These are phyloP conservation scores for Bisporella sp. DNA, from an alignment of 2,329 filamentous ascomycete species.

Conservation along the genomic window DNA sequence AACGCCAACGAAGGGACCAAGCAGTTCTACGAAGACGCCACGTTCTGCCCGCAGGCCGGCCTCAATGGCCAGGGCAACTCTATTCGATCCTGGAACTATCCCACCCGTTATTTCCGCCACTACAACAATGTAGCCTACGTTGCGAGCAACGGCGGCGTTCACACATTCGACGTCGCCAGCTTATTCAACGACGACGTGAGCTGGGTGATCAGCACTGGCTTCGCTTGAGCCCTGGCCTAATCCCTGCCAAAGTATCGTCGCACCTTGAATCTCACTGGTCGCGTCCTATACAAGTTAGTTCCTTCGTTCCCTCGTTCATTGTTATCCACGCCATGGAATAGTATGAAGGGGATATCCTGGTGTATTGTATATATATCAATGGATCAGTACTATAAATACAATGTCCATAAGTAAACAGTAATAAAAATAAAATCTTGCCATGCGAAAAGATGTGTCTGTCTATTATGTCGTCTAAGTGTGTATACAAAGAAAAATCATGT, in stretches of 20 bases:
- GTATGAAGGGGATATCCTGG: no score
- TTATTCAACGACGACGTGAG: constrained; percentile 49
- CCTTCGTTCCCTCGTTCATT: no score
- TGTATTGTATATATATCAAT: no score
- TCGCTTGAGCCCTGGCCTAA: constrained; percentile 31
- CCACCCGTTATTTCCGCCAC: constrained; percentile 52
- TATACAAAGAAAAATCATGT: no score
- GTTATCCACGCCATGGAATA: no score
- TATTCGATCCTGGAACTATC: constrained; percentile 52
- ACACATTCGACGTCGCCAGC: constrained; percentile 41
- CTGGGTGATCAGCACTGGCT: constrained; percentile 38
- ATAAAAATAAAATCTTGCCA: no score
- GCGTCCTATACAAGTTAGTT: neutral
- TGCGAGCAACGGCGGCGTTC: constrained; percentile 48
- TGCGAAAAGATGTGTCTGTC: no score
- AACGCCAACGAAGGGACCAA: constrained; percentile 46
- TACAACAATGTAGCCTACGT: constrained; percentile 39
- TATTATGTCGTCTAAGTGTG: no score
- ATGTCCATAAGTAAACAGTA: no score
- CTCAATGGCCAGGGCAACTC: constrained; percentile 44
- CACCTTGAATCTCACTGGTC: neutral
- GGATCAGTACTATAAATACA: no score
- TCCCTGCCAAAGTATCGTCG: constrained; percentile 1
- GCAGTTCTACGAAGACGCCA: constrained; percentile 53
- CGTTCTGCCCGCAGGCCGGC: constrained; percentile 50